phyloP scores from a whole-genome alignment of 75 land plant genomes.

The Cryptomeria japonica region DNA sequence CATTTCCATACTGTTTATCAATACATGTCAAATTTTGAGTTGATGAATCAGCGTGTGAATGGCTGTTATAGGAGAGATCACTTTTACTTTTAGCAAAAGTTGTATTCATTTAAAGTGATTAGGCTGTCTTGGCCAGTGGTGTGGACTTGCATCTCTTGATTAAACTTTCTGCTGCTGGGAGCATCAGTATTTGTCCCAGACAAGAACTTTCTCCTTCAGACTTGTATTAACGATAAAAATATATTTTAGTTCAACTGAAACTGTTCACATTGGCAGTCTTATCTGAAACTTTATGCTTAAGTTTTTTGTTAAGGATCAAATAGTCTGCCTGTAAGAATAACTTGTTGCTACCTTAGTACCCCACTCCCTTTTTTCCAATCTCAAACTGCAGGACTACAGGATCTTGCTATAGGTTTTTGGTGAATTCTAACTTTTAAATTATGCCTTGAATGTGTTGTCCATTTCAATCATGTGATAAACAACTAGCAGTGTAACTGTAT shows the following conservation, averaged over 20 bases:
- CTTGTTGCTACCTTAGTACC: not conserved
- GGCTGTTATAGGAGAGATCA: not conserved
- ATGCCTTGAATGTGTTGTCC: not conserved
- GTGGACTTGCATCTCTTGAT: not conserved
- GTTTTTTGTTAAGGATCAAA: too few relatives aligned
- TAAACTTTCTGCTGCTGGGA: not conserved
- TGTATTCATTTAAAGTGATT: not conserved
- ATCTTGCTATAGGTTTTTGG: not conserved
- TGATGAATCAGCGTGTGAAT: not conserved
- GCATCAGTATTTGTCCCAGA: not conserved
- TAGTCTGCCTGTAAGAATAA: not conserved
- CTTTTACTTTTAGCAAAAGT: not conserved
- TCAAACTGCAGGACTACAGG: not conserved
- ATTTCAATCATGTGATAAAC: too few relatives aligned
- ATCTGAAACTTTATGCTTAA: not conserved
- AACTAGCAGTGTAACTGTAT: too few relatives aligned
- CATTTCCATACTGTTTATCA: not conserved
- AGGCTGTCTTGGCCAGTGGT: not conserved
- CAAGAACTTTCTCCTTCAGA: not conserved
- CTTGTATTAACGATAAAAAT: too few relatives aligned
- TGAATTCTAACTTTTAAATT: not conserved
- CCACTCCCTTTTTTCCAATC: not conserved
- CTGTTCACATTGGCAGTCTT: not conserved
- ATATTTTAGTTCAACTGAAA: too few relatives aligned
- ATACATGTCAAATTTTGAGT: not conserved